phyloP scores from a whole-genome alignment of 305 asterid genomes.

The Fraxinus dipetala region DNA sequence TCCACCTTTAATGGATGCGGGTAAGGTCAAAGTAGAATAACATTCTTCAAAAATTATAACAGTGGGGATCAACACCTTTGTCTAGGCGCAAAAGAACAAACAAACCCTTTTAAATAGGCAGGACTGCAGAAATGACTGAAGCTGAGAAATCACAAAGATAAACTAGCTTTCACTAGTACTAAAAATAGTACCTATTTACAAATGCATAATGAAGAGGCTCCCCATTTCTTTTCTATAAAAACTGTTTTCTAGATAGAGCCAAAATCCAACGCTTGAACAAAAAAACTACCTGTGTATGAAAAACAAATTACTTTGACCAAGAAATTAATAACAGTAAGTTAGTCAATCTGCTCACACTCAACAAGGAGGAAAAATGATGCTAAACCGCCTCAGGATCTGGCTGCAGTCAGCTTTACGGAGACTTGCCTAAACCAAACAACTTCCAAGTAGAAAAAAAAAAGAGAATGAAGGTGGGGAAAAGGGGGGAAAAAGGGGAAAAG shows the following conservation, averaged over 20 bases:
- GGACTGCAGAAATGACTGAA: not conserved
- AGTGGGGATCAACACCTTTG: not conserved
- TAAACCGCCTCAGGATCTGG: slow-evolving; percentile 57
- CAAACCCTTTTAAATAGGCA: not conserved
- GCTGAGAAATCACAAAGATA: not conserved
- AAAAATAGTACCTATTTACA: not conserved
- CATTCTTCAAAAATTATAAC: not conserved
- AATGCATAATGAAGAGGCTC: not conserved
- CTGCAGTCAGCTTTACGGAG: slow-evolving; percentile 49
- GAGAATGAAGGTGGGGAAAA: not conserved
- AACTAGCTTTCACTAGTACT: not conserved
- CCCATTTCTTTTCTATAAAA: not conserved
- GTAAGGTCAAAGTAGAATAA: not conserved
- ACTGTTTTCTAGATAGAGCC: slow-evolving; percentile 7
- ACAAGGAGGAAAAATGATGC: slow-evolving; percentile 29
- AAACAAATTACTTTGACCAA: slow-evolving; percentile 41
- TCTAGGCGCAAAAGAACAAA: not conserved
- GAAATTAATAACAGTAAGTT: slow-evolving; percentile 29
- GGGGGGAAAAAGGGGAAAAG: not conserved
- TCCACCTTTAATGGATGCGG: not conserved
- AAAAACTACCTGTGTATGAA: slow-evolving; percentile 47
- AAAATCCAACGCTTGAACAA: slow-evolving; percentile 23
- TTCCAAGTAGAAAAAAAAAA: slow-evolving; percentile 27
- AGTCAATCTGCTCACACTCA: slow-evolving; percentile 18
- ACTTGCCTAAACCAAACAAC: slow-evolving; percentile 57